Percentiles rank a stretch among this genome's conserved stretches.
Evolutionary conservation across 2,329 filamentous ascomycete genomes (phyloP).

Genomic region (Plectosphaerella sp.): DNA sequence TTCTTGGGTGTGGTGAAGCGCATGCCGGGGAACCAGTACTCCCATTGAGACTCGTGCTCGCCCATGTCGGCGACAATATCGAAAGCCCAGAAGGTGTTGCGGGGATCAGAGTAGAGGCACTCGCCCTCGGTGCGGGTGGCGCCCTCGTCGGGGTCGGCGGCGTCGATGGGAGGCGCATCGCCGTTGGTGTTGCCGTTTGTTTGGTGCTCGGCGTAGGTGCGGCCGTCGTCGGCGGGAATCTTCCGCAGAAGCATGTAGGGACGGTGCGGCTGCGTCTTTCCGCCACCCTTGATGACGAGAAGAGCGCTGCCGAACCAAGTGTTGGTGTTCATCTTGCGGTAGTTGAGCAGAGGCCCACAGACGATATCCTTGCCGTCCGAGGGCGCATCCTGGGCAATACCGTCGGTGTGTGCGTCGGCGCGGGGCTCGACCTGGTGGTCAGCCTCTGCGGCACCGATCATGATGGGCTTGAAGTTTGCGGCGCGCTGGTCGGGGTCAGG

Average conservation of each 20-base stretch:
- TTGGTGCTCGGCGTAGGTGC: not conserved
- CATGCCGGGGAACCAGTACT: conserved; percentile 69
- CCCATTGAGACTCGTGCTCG: conserved; percentile 66
- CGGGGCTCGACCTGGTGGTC: conserved; percentile 17
- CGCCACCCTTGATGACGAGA: conserved; percentile 72
- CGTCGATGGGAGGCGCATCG: conserved; percentile 3
- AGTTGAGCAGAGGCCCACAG: conserved; percentile 73
- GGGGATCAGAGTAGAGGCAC: conserved; percentile 60
- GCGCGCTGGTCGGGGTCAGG: conserved; percentile 22
- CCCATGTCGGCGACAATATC: conserved; percentile 74
- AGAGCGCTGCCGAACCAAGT: conserved; percentile 83
- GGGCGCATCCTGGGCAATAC: not conserved
- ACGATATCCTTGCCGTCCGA: conserved; percentile 56
- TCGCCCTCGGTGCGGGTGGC: conserved; percentile 38
- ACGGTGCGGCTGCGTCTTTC: conserved; percentile 48
- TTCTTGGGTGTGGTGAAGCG: conserved; percentile 54
- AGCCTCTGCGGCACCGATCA: conserved; percentile 35
- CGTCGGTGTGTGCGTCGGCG: conserved; percentile 9
- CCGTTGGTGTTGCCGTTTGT: conserved; percentile 18
- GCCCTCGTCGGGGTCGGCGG: conserved; percentile 1
- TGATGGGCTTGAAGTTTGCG: conserved; percentile 42
- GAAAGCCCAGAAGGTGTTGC: conserved; percentile 91
- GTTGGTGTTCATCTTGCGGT: conserved; percentile 64
- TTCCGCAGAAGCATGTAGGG: conserved; percentile 55
- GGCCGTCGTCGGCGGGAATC: conserved; percentile 19